Percentiles rank a stretch among this genome's conserved stretches.
Evolutionary conservation across 345 rosid species (phyloP).

Genomic region (Dipteronia dyeriana): DNA sequence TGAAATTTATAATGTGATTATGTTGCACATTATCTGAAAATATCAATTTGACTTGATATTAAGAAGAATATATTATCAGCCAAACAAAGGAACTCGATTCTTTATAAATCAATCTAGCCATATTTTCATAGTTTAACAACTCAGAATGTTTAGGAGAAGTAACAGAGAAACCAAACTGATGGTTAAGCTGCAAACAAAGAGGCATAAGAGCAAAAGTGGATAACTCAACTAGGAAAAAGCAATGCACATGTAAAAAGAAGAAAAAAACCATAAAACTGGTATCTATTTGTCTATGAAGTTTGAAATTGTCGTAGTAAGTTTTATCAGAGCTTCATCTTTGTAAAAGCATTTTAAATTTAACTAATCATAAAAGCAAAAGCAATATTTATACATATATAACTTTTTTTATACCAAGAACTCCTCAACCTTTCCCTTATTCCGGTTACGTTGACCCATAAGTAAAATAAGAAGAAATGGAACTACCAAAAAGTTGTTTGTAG

Average conservation of each 20-base stretch:
- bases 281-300: too few species aligned
- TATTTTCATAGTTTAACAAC: background rate
- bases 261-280: too few species aligned
- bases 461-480: background rate
- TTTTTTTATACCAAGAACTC: too few species aligned
- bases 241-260: background rate
- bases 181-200: background rate
- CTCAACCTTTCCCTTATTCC: background rate
- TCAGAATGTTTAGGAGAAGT: background rate
- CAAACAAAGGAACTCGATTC: background rate
- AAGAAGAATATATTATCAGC: constrained; percentile 2
- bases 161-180: background rate
- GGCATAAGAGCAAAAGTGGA: background rate
- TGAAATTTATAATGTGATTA: background rate
- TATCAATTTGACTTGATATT: background rate
- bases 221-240: background rate
- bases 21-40: background rate
- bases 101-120: background rate
- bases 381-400: too few species aligned
- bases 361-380: too few species aligned
- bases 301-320: too few species aligned
- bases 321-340: too few species aligned
- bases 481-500: background rate
- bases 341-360: too few species aligned
- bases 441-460: background rate